Conservation (phyloP, 2,329 filamentous ascomycete genomes). For the Penicillium frequentans region DNA sequence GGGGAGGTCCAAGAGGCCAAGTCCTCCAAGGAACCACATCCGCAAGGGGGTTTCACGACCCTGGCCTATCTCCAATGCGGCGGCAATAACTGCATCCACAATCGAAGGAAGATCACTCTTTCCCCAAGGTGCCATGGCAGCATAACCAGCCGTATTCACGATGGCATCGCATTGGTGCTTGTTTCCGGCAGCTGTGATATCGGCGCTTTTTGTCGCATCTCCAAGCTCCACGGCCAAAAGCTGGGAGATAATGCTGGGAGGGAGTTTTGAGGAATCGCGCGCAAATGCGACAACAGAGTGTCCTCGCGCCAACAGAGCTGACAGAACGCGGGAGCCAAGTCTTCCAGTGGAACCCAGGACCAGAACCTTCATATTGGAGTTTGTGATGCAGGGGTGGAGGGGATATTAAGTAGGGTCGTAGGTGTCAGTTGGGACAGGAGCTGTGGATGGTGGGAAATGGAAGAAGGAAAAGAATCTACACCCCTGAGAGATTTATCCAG, state of each 20-base stretch:
- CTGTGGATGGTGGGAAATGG: not conserved
- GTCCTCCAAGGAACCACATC: conserved; percentile 25
- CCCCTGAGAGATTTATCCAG: not conserved
- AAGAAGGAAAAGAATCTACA: not conserved
- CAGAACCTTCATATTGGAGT: conserved; percentile 16
- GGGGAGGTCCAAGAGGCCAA: conserved; percentile 18
- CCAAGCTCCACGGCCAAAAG: conserved; percentile 1
- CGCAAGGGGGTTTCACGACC: conserved; percentile 20
- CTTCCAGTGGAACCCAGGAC: conserved; percentile 24
- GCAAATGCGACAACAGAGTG: conserved; percentile 22
- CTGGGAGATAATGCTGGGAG: not conserved
- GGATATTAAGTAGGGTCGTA: not conserved
- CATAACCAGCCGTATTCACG: conserved; percentile 25
- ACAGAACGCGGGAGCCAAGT: conserved; percentile 20
- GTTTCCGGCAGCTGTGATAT: conserved; percentile 21
- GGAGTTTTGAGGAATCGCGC: conserved; percentile 19
- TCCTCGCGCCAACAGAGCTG: conserved; percentile 19
- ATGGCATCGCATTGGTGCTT: conserved; percentile 26
- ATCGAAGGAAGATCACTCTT: conserved; percentile 17
- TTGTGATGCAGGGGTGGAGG: not conserved
- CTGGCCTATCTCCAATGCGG: conserved; percentile 17
- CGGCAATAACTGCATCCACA: conserved; percentile 21
- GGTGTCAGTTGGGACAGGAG: not conserved
- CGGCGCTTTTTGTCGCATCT: conserved; percentile 8
- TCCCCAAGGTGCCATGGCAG: conserved; percentile 12